These are phyloP conservation scores for Suillus brevipes DNA, from an alignment of 768 basidiomycete genomes.

Conservation along the genomic window DNA sequence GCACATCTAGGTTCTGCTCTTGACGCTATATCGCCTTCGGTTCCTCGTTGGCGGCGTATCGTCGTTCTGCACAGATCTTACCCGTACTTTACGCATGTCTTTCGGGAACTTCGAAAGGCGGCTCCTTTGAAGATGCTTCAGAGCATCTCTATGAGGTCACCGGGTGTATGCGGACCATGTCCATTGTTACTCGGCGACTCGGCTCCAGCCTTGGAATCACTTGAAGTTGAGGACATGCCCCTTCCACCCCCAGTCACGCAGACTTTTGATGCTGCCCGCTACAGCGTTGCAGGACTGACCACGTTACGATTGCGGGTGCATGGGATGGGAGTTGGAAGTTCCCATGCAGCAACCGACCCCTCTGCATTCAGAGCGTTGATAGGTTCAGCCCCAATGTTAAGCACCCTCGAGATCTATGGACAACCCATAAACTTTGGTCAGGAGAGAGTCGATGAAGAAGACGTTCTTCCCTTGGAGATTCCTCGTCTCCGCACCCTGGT, in stretches of 20 bases:
- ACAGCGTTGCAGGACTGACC: conserved; percentile 3
- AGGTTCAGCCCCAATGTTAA: conserved; percentile 6
- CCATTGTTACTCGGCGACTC: neutral
- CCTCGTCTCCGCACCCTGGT: conserved; percentile 12
- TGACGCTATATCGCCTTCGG: neutral
- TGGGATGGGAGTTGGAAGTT: conserved; percentile 1
- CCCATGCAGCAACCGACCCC: conserved; percentile 6
- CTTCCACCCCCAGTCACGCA: conserved; percentile 7
- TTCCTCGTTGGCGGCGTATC: conserved; percentile 4
- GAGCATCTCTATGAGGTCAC: conserved; percentile 4
- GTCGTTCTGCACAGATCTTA: conserved; percentile 5
- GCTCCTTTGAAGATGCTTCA: conserved; percentile 6
- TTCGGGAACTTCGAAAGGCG: neutral
- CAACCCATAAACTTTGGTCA: conserved; percentile 5
- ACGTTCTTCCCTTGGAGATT: conserved; percentile 3
- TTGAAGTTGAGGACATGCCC: conserved; percentile 6
- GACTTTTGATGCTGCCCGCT: conserved; percentile 3
- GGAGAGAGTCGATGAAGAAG: conserved; percentile 1
- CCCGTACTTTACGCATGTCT: conserved; percentile 5
- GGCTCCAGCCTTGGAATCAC: conserved; percentile 1
- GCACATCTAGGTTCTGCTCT: neutral
- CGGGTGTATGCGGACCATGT: conserved; percentile 1
- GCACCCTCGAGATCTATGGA: neutral
- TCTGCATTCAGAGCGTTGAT: conserved; percentile 7
- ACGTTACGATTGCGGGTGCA: conserved; percentile 2